Conservation (phyloP, 2,329 filamentous ascomycete genomes). For the Stemphylium beticola region DNA sequence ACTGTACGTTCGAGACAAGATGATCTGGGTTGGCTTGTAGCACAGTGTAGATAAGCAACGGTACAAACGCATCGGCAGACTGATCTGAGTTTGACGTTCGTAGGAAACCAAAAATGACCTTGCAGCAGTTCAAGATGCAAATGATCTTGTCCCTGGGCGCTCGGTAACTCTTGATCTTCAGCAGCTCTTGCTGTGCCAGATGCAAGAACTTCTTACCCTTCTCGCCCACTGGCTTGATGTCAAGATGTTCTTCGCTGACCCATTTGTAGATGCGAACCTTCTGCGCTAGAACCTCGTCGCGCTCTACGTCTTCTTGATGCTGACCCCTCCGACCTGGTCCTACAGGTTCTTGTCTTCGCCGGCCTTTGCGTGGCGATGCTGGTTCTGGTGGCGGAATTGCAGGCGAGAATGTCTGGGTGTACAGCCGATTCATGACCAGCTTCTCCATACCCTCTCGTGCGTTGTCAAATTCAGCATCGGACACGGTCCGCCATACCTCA, state of each 20-base stretch:
- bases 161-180: constrained; percentile 96
- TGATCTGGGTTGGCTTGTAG: constrained; percentile 94
- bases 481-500: constrained; percentile 94
- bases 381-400: constrained; percentile 84
- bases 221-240: constrained; percentile 83
- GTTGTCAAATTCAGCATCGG: constrained; percentile 97
- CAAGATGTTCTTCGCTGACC: constrained; percentile 90
- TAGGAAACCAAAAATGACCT: constrained; percentile 95
- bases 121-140: constrained; percentile 97
- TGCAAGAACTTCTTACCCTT: constrained; percentile 87
- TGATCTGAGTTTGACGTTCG: constrained; percentile 93
- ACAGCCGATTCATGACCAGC: constrained; percentile 96
- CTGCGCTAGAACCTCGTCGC: constrained; percentile 93
- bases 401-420: constrained; percentile 94
- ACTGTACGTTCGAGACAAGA: constrained; percentile 96
- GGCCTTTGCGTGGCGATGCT: constrained; percentile 71
- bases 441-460: constrained; percentile 99
- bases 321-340: constrained; percentile 89
- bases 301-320: constrained; percentile 96
- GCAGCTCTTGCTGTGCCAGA: constrained; percentile 89
- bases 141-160: constrained; percentile 99
- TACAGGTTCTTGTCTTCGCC: constrained; percentile 62
- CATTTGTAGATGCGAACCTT: constrained; percentile 97
- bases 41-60: constrained; percentile 89
- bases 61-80: constrained; percentile 94